Evolutionary conservation across 768 basidiomycete genomes (phyloP).

Genomic region (Amanita brunnescens): DNA sequence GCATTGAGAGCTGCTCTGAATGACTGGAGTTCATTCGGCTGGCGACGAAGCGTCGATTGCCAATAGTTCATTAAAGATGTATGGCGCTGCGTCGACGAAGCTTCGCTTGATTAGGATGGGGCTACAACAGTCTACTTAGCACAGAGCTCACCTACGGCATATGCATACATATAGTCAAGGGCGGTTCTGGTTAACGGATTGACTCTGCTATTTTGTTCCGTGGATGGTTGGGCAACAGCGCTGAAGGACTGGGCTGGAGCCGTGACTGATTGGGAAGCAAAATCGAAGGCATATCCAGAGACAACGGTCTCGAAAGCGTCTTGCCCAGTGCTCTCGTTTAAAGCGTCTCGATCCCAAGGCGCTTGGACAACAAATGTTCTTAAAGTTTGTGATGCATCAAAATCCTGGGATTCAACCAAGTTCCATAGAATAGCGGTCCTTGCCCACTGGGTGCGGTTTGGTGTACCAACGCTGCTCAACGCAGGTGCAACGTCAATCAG

Average conservation of each 20-base stretch:
- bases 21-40: slow-evolving; percentile 27
- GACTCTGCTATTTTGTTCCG: slow-evolving; percentile 36
- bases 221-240: slow-evolving; percentile 35
- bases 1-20: slow-evolving; percentile 40
- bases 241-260: slow-evolving; percentile 37
- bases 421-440: slow-evolving; percentile 55
- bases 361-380: slow-evolving; percentile 39
- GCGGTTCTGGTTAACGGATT: slow-evolving; percentile 26
- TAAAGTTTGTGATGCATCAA: slow-evolving; percentile 26
- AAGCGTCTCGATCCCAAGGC: slow-evolving; percentile 36
- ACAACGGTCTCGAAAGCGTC: slow-evolving; percentile 30
- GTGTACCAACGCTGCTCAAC: slow-evolving; percentile 28
- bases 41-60: slow-evolving; percentile 41
- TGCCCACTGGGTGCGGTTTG: slow-evolving; percentile 40
- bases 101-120: slow-evolving; percentile 24
- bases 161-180: slow-evolving; percentile 53
- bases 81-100: slow-evolving; percentile 46
- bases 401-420: slow-evolving; percentile 42
- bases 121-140: neutral
- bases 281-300: slow-evolving; percentile 51
- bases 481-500: slow-evolving; percentile 46
- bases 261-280: slow-evolving; percentile 44
- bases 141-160: slow-evolving; percentile 41
- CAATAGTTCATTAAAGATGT: slow-evolving; percentile 45
- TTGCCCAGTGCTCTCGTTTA: slow-evolving; percentile 11